Evolutionary conservation across 2,329 filamentous ascomycete species (phyloP).

Genomic region (Aspergillus tanneri): DNA sequence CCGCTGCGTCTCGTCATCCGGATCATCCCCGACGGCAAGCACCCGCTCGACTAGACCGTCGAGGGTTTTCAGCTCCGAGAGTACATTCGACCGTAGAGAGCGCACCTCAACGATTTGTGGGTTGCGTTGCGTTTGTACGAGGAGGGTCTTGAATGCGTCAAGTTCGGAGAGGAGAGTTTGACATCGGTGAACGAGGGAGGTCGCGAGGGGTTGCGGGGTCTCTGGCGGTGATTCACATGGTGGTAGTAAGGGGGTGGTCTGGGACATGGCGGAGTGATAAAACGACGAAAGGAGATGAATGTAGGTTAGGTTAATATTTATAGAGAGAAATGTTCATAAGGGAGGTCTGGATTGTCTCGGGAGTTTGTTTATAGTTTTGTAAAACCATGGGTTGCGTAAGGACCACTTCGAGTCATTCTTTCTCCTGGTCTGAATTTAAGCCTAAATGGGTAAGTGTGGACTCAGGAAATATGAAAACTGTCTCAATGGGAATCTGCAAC

Average conservation of each 20-base stretch:
- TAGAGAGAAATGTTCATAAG: too few species aligned
- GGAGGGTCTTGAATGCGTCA: constrained; percentile 44
- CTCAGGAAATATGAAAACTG: neutral
- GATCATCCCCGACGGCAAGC: constrained; percentile 17
- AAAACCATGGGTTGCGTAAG: too few species aligned
- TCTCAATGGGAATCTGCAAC: too few species aligned
- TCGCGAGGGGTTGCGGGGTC: constrained; percentile 23
- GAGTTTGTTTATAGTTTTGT: too few species aligned
- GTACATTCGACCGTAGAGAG: constrained; percentile 49
- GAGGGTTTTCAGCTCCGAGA: constrained; percentile 50
- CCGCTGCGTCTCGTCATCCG: constrained; percentile 27
- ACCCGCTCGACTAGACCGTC: constrained; percentile 42
- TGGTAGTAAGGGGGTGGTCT: neutral
- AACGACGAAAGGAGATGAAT: too few species aligned
- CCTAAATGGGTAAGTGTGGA: neutral
- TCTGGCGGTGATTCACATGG: neutral
- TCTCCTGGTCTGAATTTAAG: neutral
- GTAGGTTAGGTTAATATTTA: too few species aligned
- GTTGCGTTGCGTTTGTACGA: constrained; percentile 43
- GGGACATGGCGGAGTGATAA: too few species aligned
- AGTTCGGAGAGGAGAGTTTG: constrained; percentile 47
- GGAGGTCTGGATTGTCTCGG: too few species aligned
- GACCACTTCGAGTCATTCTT: neutral
- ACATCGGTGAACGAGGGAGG: constrained; percentile 40
- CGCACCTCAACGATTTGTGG: constrained; percentile 52